Conservation (phyloP, 768 basidiomycete species). For the Aureoboletus auriporus region DNA sequence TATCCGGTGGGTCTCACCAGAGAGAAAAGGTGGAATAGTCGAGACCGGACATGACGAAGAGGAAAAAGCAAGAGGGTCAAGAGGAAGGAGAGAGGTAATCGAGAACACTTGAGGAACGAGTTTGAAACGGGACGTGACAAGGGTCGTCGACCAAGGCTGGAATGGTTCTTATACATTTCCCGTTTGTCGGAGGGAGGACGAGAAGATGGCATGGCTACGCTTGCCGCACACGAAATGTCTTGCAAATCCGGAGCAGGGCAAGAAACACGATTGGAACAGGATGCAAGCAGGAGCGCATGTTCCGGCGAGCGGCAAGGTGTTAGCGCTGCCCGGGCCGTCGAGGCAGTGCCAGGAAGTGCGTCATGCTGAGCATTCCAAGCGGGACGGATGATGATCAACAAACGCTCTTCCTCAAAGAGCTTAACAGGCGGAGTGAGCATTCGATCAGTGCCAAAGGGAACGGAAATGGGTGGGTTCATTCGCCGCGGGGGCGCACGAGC, state of each 20-base stretch:
- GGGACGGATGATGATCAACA: conserved; percentile 25
- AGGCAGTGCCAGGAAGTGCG: conserved; percentile 24
- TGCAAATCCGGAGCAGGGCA: conserved; percentile 32
- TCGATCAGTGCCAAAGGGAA: conserved; percentile 3
- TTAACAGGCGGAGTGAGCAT: conserved; percentile 23
- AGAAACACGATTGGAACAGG: conserved; percentile 28
- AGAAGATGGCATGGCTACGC: conserved; percentile 27
- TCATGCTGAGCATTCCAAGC: conserved; percentile 22
- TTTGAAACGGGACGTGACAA: conserved; percentile 20
- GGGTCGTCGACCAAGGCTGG: conserved; percentile 11
- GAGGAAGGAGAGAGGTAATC: conserved; percentile 4
- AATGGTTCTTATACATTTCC: conserved; percentile 27
- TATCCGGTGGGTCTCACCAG: conserved; percentile 10
- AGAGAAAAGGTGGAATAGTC: conserved; percentile 28
- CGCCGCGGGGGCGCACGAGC: conserved; percentile 9
- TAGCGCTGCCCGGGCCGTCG: conserved; percentile 25
- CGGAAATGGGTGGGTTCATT: conserved; percentile 29
- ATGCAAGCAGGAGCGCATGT: conserved; percentile 27
- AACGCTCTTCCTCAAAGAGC: conserved; percentile 29
- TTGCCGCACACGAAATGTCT: conserved; percentile 24
- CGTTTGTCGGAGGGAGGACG: conserved; percentile 23
- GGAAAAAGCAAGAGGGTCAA: neutral
- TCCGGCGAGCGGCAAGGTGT: conserved; percentile 24
- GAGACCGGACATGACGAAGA: conserved; percentile 18
- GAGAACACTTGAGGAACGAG: conserved; percentile 9